Evolutionary conservation across 2,329 filamentous ascomycete genomes (phyloP).

Genomic region (Talaromyces pinophilus): DNA sequence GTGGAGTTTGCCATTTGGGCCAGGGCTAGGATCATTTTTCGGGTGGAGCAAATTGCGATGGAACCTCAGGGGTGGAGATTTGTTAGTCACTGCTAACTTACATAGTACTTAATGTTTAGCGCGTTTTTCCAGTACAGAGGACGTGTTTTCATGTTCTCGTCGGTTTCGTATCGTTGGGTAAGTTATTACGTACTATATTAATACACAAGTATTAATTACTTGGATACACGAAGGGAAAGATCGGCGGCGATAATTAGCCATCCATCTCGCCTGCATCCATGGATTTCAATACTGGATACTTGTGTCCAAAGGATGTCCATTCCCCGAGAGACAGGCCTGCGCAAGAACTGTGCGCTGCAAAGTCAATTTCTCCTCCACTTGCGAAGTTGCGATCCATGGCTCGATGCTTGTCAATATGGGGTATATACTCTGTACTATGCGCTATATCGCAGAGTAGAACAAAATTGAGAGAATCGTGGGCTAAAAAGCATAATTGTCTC

Average conservation of each 20-base stretch:
- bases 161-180: not conserved
- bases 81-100: not conserved
- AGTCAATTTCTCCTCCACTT: not conserved
- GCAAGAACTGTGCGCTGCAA: not conserved
- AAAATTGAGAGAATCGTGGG: not conserved
- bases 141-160: not conserved
- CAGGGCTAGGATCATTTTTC: constrained; percentile 15
- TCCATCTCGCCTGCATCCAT: not conserved
- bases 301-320: not conserved
- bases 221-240: not conserved
- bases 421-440: not conserved
- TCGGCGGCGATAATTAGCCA: not conserved
- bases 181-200: not conserved
- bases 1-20: constrained; percentile 12
- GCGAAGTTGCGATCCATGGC: not conserved
- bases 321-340: not conserved
- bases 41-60: constrained; percentile 18
- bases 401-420: constrained; percentile 3
- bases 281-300: not conserved
- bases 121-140: not conserved
- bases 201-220: not conserved
- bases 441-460: not conserved
- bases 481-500: not conserved
- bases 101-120: not conserved
- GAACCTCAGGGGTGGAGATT: constrained; percentile 5